These are phyloP conservation scores for Deinandra increscens DNA, from an alignment of 129 eudicot species.

Conservation along the genomic window DNA sequence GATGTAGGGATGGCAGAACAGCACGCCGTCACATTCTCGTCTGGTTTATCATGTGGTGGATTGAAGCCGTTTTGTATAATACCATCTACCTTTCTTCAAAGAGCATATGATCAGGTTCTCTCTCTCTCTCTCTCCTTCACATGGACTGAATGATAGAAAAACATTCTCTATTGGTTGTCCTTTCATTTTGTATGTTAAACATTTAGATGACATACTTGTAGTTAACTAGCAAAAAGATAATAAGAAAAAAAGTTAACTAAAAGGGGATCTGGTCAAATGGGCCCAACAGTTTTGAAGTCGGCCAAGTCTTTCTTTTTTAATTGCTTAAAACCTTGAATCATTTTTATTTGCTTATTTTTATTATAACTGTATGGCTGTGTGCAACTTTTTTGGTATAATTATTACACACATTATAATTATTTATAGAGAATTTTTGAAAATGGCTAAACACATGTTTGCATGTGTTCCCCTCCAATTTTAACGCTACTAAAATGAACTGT, in stretches of 20 bases:
- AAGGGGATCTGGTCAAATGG: not conserved
- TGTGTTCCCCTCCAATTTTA: not conserved
- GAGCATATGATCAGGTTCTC: slow-evolving; percentile 93
- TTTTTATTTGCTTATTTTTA: not conserved
- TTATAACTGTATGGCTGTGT: not conserved
- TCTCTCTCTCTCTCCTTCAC: slow-evolving; percentile 19
- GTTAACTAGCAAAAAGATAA: not conserved
- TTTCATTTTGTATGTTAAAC: not conserved
- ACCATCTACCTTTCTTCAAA: slow-evolving; percentile 83
- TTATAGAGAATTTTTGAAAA: not conserved
- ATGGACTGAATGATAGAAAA: slow-evolving; percentile 1
- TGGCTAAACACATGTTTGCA: not conserved
- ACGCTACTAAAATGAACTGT: not conserved
- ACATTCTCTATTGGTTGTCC: not conserved
- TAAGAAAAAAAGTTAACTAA: not conserved
- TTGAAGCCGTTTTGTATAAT: slow-evolving; percentile 88
- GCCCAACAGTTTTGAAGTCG: not conserved
- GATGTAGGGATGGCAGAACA: slow-evolving; percentile 98
- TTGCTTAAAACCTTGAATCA: not conserved
- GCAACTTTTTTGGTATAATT: not conserved
- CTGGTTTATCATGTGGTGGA: slow-evolving; percentile 90
- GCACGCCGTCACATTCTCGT: slow-evolving; percentile 90
- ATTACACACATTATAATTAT: not conserved
- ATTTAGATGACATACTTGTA: not conserved
- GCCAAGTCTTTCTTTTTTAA: not conserved